Percentiles rank a stretch among this genome's conserved stretches.
phyloP scores from a whole-genome alignment of 73 alveolate genomes.

The Tetrahymena thermophila region DNA sequence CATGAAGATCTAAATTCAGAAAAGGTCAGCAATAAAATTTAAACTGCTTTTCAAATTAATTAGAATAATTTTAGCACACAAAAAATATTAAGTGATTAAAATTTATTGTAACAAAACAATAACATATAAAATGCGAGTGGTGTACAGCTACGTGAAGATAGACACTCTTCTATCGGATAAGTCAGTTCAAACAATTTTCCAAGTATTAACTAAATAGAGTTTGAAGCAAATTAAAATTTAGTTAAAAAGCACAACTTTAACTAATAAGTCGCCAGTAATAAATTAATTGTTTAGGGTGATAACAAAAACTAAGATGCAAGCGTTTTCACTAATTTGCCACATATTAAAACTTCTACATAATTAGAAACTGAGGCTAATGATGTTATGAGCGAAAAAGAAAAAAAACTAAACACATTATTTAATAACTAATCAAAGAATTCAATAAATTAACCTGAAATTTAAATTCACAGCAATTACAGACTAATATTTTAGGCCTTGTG shows the following conservation, averaged over 20 bases:
- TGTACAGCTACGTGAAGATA: background rate
- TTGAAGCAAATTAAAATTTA: background rate
- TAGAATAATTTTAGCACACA: background rate
- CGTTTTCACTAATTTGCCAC: background rate
- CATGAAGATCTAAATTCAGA: background rate
- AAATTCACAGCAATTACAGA: background rate
- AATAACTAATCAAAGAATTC: background rate
- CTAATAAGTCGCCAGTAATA: background rate
- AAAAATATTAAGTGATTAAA: background rate
- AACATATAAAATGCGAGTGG: background rate
- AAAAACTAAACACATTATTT: background rate
- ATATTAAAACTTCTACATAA: background rate
- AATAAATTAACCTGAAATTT: background rate
- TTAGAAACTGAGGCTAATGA: background rate
- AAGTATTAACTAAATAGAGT: background rate
- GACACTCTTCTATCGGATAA: background rate
- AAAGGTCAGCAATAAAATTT: background rate
- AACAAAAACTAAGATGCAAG: background rate
- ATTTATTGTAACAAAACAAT: too few species aligned
- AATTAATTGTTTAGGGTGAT: background rate
- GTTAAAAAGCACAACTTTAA: too few species aligned
- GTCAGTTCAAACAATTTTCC: background rate
- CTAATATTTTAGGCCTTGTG: background rate
- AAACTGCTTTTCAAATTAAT: too few species aligned
- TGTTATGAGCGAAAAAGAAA: background rate